Conservation (phyloP, 1,139 yeast species). For the Yamadazyma membranifaciens region DNA sequence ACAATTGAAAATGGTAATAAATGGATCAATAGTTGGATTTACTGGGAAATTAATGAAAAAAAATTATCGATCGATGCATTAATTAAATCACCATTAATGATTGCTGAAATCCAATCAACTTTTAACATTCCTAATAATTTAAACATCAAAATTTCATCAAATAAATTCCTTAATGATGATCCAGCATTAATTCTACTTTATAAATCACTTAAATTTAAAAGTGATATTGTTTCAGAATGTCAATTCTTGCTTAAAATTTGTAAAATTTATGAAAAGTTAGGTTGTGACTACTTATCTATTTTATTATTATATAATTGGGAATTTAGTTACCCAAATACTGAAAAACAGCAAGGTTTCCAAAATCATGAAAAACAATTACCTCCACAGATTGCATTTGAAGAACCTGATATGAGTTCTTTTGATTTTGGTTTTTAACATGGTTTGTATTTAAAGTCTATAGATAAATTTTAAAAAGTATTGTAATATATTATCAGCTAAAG, state of each 20-base stretch:
- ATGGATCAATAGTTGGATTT: slow-evolving; percentile 83
- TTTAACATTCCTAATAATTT: slow-evolving; percentile 19
- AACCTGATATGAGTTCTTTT: slow-evolving; percentile 81
- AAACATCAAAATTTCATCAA: slow-evolving; percentile 23
- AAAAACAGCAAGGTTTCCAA: slow-evolving; percentile 3
- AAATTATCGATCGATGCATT: slow-evolving; percentile 63
- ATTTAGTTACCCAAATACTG: slow-evolving; percentile 37
- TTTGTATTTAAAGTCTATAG: neutral
- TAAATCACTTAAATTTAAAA: slow-evolving; percentile 45
- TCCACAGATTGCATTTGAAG: slow-evolving; percentile 55
- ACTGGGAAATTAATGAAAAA: slow-evolving; percentile 61
- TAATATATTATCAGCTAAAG: too few species aligned
- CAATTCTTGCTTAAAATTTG: slow-evolving; percentile 62
- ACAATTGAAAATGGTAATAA: slow-evolving; percentile 67
- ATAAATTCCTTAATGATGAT: slow-evolving; percentile 68
- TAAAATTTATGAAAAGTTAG: slow-evolving; percentile 78
- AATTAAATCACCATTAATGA: slow-evolving; percentile 52
- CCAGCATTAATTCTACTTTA: slow-evolving; percentile 76
- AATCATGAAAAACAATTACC: slow-evolving; percentile 25
- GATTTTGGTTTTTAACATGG: slow-evolving; percentile 49
- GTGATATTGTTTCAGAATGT: slow-evolving; percentile 44
- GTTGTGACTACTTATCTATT: slow-evolving; percentile 78
- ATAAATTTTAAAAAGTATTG: neutral
- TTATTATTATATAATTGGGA: slow-evolving; percentile 67
- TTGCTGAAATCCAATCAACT: slow-evolving; percentile 26